Evolutionary conservation across 352 stramenopile species (phyloP), one percentile per base, ranked within the genome.

Genomic region (Lagenidium giganteum): DNA sequence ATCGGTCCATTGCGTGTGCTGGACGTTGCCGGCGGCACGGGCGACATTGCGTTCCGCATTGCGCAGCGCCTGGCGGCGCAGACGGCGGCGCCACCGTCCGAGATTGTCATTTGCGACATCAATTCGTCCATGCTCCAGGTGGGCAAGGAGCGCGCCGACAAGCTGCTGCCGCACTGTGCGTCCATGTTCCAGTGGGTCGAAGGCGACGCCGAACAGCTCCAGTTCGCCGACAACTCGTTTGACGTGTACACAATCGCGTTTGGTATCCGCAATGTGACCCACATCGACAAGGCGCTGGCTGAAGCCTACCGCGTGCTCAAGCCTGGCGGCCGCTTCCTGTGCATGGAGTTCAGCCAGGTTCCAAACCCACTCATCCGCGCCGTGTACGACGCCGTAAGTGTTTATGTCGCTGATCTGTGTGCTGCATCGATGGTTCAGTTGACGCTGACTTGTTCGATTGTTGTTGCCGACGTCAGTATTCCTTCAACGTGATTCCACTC

Each of bases 181-280:
- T 53, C 57, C 27, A 61, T 92, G 37, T 89, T 95, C 51, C 62
- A 64, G 21, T 99, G 96, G 75, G 70, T 94, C 14, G 73, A 98
- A 62, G 96, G 93, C 37, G 97, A 99, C 66, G 97, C 97, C 3
- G 95, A 99, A 75, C 64, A 84, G 40, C 73, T 99, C 25, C 78
- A 77, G 37, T 99, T 99, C 51, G 68, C 85, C 32, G 78, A 95
- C 59, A 84, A 97, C 61, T 88, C 82, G 29, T 99, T 99, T 62
- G 96, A 99, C 67, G 71, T 98, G 18, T 99, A 99, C 61, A 99
- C 96, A 13, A 99, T 99, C 62, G 94, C 96, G 4, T 99, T 99
- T 71, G 97, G 97, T 18, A 95, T 99, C 48, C 79, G 97, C 16
- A 99, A 99, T 67, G 93, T 98, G 20, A 99, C 97, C 4, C 89